These are phyloP conservation scores for Thermochaetoides thermophila DNA, from an alignment of 495 filamentous ascomycete genomes.

Conservation along the genomic window DNA sequence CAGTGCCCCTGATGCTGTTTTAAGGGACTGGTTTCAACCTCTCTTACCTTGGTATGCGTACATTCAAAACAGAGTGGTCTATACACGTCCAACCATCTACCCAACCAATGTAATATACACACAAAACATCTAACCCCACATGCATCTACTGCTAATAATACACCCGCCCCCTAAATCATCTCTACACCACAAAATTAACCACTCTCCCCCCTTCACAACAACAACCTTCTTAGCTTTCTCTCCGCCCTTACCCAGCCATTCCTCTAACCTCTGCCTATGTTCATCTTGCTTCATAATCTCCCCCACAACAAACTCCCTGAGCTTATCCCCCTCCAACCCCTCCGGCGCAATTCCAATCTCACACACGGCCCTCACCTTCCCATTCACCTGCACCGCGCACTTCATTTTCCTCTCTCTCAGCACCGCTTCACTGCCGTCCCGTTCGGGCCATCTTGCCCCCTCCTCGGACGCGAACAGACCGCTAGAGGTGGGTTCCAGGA, in stretches of 20 bases:
- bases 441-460: slow-evolving; percentile 30
- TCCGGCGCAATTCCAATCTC: slow-evolving; percentile 34
- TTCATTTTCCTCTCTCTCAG: slow-evolving; percentile 18
- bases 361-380: slow-evolving; percentile 50
- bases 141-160: no score
- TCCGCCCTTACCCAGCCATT: slow-evolving; percentile 20
- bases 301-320: slow-evolving; percentile 43
- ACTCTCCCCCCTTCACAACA: slow-evolving; percentile 36
- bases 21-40: no score
- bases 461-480: slow-evolving; percentile 24
- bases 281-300: slow-evolving; percentile 27
- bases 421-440: slow-evolving; percentile 20
- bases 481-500: slow-evolving; percentile 21
- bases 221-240: slow-evolving; percentile 38
- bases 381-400: slow-evolving; percentile 63
- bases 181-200: slow-evolving; percentile 42
- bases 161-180: no score
- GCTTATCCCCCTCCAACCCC: slow-evolving; percentile 14
- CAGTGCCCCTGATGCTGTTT: no score
- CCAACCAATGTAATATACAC: no score
- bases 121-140: no score
- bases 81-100: no score
- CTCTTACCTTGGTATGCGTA: no score
- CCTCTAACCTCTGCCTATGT: slow-evolving; percentile 34
- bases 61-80: no score